These are phyloP conservation scores for Boletus fagicola DNA, from an alignment of 768 basidiomycete species.

Conservation along the genomic window DNA sequence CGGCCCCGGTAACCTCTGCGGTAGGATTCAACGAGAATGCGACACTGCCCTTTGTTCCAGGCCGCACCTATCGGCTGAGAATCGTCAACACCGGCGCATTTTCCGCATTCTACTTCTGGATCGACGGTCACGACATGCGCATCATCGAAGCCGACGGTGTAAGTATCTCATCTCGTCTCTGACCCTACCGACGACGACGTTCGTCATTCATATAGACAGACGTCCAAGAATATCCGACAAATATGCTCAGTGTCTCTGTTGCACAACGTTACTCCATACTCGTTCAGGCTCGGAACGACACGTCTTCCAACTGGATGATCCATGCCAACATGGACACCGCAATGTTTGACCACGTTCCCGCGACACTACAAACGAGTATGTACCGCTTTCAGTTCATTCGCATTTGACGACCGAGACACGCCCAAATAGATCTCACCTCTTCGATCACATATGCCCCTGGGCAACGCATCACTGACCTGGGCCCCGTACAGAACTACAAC, in stretches of 20 bases:
- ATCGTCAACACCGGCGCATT: constrained; percentile 83
- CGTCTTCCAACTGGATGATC: constrained; percentile 79
- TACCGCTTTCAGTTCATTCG: constrained; percentile 5
- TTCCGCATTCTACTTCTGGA: constrained; percentile 79
- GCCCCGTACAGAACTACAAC: constrained; percentile 54
- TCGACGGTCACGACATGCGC: constrained; percentile 83
- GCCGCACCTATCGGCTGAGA: constrained; percentile 87
- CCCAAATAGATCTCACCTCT: constrained; percentile 68
- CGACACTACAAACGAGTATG: constrained; percentile 70
- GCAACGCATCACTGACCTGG: constrained; percentile 50
- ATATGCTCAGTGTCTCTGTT: constrained; percentile 70
- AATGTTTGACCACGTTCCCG: constrained; percentile 87
- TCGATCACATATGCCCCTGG: constrained; percentile 71
- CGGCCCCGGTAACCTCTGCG: constrained; percentile 46
- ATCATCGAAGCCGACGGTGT: constrained; percentile 86
- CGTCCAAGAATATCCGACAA: constrained; percentile 67
- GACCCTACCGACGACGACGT: not conserved
- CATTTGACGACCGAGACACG: not conserved
- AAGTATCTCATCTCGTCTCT: constrained; percentile 25
- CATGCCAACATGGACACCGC: constrained; percentile 86
- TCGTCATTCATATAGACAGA: constrained; percentile 54
- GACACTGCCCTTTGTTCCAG: constrained; percentile 74
- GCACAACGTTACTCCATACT: constrained; percentile 94
- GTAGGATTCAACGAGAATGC: constrained; percentile 89
- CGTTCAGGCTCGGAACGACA: constrained; percentile 87